These are phyloP conservation scores for Trichosporon asahii DNA, from an alignment of 1,284 basidiomycete genomes.

Conservation along the genomic window DNA sequence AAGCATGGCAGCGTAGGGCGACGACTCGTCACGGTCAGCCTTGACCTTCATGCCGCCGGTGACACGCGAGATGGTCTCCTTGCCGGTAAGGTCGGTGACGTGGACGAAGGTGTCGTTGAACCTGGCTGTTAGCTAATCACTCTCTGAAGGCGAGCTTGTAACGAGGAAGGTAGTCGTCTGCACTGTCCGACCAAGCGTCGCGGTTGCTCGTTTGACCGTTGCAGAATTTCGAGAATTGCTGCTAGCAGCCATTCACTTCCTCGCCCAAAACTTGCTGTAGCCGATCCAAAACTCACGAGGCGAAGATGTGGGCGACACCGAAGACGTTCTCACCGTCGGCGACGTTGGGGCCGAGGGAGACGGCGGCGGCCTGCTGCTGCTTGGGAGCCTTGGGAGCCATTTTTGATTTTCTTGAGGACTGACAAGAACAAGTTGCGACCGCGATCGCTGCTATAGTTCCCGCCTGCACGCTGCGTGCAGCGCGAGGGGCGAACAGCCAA, in stretches of 20 bases:
- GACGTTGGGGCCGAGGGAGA: constrained; percentile 88
- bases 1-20: constrained; percentile 97
- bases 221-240: not conserved
- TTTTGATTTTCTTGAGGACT: constrained; percentile 14
- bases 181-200: not conserved
- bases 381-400: constrained; percentile 51
- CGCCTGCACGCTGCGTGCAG: not conserved
- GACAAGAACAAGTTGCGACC: not conserved
- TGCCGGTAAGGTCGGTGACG: constrained; percentile 96
- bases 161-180: not conserved
- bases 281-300: constrained; percentile 57
- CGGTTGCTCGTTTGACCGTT: not conserved
- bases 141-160: not conserved
- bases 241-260: not conserved
- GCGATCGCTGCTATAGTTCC: not conserved
- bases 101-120: constrained; percentile 99
- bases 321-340: constrained; percentile 93
- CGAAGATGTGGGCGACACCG: constrained; percentile 95
- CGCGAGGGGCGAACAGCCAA: not conserved
- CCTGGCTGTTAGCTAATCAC: constrained; percentile 26
- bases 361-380: constrained; percentile 69
- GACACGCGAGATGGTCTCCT: constrained; percentile 97
- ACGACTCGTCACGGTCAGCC: constrained; percentile 99
- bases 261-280: not conserved
- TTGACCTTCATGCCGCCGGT: constrained; percentile 99